phyloP scores from a whole-genome alignment of 2,329 filamentous ascomycete genomes.

The Ascochyta pisi region DNA sequence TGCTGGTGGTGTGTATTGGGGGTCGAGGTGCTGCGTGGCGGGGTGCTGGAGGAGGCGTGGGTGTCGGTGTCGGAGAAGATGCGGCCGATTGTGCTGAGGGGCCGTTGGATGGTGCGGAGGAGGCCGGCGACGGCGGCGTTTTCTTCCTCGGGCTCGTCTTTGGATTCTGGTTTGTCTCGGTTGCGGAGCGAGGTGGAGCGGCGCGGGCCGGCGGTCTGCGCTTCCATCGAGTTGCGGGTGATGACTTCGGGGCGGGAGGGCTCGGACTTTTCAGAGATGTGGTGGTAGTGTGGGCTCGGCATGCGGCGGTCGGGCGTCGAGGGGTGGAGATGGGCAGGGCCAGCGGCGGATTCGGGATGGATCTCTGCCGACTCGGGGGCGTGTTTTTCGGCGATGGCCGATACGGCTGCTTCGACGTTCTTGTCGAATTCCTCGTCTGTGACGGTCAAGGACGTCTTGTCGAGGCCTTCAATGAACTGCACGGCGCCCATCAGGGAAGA shows the following conservation, averaged over 20 bases:
- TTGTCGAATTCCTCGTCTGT: constrained; percentile 93
- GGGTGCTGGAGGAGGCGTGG: constrained; percentile 39
- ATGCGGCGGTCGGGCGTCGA: constrained; percentile 41
- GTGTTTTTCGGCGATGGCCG: constrained; percentile 91
- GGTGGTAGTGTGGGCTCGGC: constrained; percentile 53
- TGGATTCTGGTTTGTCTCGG: constrained; percentile 22
- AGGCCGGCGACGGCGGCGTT: constrained; percentile 83
- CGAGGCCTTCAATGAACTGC: constrained; percentile 95
- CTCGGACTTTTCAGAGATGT: constrained; percentile 57
- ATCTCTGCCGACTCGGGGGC: constrained; percentile 53
- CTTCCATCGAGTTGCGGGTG: constrained; percentile 65
- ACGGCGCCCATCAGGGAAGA: constrained; percentile 96
- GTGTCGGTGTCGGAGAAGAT: constrained; percentile 81
- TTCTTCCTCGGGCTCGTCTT: constrained; percentile 65
- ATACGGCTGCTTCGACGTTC: constrained; percentile 96
- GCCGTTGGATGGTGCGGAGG: constrained; percentile 87
- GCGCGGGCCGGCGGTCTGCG: constrained; percentile 63
- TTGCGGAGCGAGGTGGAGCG: constrained; percentile 63
- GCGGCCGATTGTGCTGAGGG: constrained; percentile 87
- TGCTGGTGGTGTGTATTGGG: constrained; percentile 47
- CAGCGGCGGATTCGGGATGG: constrained; percentile 23
- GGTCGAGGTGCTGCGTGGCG: constrained; percentile 56
- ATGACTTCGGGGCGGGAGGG: constrained; percentile 64
- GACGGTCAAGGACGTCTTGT: constrained; percentile 91
- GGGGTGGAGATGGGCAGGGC: constrained; percentile 26